Base-by-base conservation (phyloP, 2,329 filamentous ascomycete genomes). In the Scytalidium sp. region DNA sequence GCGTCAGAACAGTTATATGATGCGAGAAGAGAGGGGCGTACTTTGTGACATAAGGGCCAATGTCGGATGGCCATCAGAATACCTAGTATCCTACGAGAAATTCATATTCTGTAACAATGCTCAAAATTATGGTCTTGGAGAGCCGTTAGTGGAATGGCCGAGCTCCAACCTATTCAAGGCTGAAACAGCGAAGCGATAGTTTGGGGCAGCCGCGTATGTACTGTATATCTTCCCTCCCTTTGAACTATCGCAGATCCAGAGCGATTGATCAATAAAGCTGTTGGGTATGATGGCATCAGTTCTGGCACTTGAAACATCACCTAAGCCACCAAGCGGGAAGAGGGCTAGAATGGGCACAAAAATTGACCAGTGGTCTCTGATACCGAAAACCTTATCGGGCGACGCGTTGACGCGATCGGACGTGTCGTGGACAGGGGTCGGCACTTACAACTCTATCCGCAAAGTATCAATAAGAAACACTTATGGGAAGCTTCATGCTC, bases 31-130 rank as follows among this genome's bases (percentile, higher is more conserved):
- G 19, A n/a, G 8, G n/a, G 36, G 41, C 51, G 45, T 53, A 64
- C 62, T 44, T 57, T 60, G 58, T 27, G 61, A 60, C 62, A 64
- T 64, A 19, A 39, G 42, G 5, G 19, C 44, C 3, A 42, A 17
- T n/a, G 13, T 22, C 27, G 29, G 41, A 21, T 41, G 39, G 29
- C 48, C 51, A 50, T 45, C 21, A 25, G 23, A 29, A 21, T 10
- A 15, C 15, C 15, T n/a, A n/a, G 17, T 36, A 15, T 15, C 13
- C 17, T 36, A 36, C 17, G 17, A 36, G 17, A 8, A 36, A 4
- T 8, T 36, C 32, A 36, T 36, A 8, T 36, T n/a, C 15, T 15
- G 7, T 13, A 5, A 36, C 32, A n/a, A 15, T 15, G 17, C 32
- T 13, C 32, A 36, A 36, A n/a, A n/a, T n/a, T 15, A 36, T 36